Evolutionary conservation across 2,329 filamentous ascomycete species (phyloP), one percentile per base, ranked within the genome.

Genomic region (Talaromyces sp.): DNA sequence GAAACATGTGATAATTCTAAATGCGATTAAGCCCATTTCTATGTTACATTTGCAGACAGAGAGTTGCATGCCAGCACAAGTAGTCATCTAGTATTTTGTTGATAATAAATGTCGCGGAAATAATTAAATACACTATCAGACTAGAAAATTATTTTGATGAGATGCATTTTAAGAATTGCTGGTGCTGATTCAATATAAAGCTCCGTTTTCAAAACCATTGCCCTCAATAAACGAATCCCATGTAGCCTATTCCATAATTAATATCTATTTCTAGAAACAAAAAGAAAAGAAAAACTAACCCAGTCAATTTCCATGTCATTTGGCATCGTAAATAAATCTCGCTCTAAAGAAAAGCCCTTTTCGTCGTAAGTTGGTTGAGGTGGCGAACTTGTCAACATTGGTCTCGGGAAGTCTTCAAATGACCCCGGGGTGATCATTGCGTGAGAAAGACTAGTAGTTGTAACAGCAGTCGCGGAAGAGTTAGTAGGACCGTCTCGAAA

Each of bases 141-240:
- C 23, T 23, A 23, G 12, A 36, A 36, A 36, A 36, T 36, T 36
- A 16, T 36, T 5, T 36, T 4, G 2, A 6, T 14, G 12, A 3
- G 36, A 40, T 40, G 36, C 12, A 40, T n/a, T 16, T 7, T 14
- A 40, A 40, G 6, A 40, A 40, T 5, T 28, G 44, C 18, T 51
- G 6, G 12, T 27, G 33, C 36, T 18, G 14, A 23, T 31, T 55
- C 18, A 36, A 28, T 4, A 7, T 42, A 23, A 36, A 40, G 23
- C 28, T 54, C 28, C 14, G 23, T 51, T 28, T 14, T 61, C 54
- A n/a, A 63, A 61, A 27, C 36, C 55, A 6, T 36, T 40, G n/a
- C 44, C 47, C 30, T 63, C 61, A 16, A 63, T 58, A 16, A 63
- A 61, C 18, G 59, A 47, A 61, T 61, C 61, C 61, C 61, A 63